Percentiles rank a stretch among this genome's conserved stretches.
These are phyloP conservation scores for Nannizziopsis arthrosporioides DNA, from an alignment of 2,329 filamentous ascomycete genomes.

Conservation along the genomic window DNA sequence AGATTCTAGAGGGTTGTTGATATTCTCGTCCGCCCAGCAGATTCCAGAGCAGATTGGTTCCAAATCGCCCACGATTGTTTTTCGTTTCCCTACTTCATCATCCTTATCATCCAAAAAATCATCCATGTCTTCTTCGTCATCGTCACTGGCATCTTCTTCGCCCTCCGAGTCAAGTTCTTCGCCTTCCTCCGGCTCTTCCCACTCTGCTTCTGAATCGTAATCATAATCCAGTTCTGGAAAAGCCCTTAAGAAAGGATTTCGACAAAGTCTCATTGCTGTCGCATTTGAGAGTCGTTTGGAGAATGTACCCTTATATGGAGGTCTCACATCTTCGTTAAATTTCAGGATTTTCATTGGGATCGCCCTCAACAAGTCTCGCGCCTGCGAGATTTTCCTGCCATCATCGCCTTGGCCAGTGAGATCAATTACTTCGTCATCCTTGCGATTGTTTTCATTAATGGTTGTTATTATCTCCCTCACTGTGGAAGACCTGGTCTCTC, in stretches of 20 bases:
- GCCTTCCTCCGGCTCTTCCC: constrained; percentile 60
- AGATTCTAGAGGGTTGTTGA: constrained; percentile 41
- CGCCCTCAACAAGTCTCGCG: constrained; percentile 34
- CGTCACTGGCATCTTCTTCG: constrained; percentile 50
- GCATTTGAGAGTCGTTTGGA: constrained; percentile 37
- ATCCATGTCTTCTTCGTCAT: constrained; percentile 74
- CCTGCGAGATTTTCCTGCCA: constrained; percentile 21
- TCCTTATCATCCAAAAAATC: constrained; percentile 84
- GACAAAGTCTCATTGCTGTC: constrained; percentile 37
- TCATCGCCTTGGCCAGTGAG: constrained; percentile 27
- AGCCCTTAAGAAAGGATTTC: constrained; percentile 43
- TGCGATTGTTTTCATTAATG: constrained; percentile 37
- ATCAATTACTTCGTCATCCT: constrained; percentile 23
- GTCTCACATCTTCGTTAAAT: constrained; percentile 51
- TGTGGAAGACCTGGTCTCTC: constrained; percentile 24
- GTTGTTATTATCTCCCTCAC: constrained; percentile 52
- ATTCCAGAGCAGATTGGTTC: constrained; percentile 69
- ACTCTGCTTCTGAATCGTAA: constrained; percentile 55
- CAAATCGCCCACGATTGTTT: constrained; percentile 53
- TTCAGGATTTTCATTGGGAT: constrained; percentile 48
- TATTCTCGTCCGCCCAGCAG: constrained; percentile 60
- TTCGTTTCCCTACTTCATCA: constrained; percentile 48
- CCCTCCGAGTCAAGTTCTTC: constrained; percentile 55
- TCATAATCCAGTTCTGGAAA: constrained; percentile 50
- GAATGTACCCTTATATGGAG: constrained; percentile 52